Evolutionary conservation across 2,329 filamentous ascomycete species (phyloP), one percentile per base, ranked within the genome.

Genomic region (Monosporascus sp.): DNA sequence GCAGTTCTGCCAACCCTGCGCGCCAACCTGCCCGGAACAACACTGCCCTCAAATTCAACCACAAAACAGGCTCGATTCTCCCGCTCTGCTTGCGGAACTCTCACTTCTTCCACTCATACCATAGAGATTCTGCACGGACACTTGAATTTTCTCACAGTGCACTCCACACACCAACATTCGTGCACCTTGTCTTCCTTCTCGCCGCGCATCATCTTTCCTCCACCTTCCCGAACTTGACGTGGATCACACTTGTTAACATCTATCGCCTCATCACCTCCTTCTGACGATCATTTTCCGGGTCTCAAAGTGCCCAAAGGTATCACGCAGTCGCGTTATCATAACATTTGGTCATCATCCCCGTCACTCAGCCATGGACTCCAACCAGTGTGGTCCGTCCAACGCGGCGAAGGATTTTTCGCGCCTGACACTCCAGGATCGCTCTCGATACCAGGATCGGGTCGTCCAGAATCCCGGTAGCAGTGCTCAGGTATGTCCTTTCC

Each of bases 391-490:
- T 55, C 87, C 88, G 19, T 88, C 88, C 14, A 91, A 88, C 70
- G 80, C 87, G 58, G 80, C 89, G 50, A 88, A 90, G 70, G 86
- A 81, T 64, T 83, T 91, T 66, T 81, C 87, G 63, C 85, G 87
- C 63, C 87, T 91, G 68, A 74, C 82, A 11, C 78, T 85, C 48
- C 78, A 82, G 57, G 87, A 91, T 66, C 78, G 86, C 52, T 85
- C 85, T 9, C 75, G 88, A 48, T 87, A 91, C 65, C 88, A 90
- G 68, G 88, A 91, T 70, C 84, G 86, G 50, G 64, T 88, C 47
- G 40, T 48, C 16, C 22, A 22, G 8, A 27, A 14, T 17, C n/a
- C 9, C 17, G 22, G 22, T 26, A 11, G 22, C 20, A 24, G 5
- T 22, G 14, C n/a, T 27, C 43, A 46, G 43, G 43, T 46, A n/a